Evolutionary conservation across 441 rosid genomes (phyloP), one percentile per base, ranked within the genome.

Genomic region (Gossypium laxum): DNA sequence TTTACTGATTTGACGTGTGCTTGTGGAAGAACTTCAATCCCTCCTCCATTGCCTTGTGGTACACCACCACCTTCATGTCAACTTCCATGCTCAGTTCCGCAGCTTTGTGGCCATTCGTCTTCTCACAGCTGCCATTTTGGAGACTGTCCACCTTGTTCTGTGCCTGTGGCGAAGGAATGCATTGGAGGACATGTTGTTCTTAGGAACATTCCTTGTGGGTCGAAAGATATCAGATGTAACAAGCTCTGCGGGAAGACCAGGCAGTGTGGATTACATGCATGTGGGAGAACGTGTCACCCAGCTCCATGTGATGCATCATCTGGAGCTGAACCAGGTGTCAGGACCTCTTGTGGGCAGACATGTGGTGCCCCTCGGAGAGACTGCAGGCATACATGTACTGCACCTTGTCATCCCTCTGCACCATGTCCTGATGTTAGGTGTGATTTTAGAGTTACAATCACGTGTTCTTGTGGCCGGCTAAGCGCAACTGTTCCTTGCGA

Each of bases 41-140:
- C 99, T 78, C 99, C 99, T 69, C 99, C 99, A 64, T 77, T 88
- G 81, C 96, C 98, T 8, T 92, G 99, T 72, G 99, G 98, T 38
- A 92, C 98, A 3, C 90, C 94, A 76, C 82, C 80, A 0, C 99
- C 98, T 78, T 85, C 90, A 28, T 95, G 99, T 77, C 97, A 92
- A 77, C 89, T 90, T 55, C 86, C 91, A 6, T 95, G 99, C 73
- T 82, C 87, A 1, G 81, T 89, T 77, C 86, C 92, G 28, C 97
- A 86, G 78, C 84, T 91, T 64, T 92, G 99, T 72, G 98, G 99
- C 54, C 98, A 92, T 83, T 68, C 88, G 47, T 84, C 98, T 54
- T 79, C 92, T n/a, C 99, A 95, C 70, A 87, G 91, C 78, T 95
- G 96, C 81, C 99, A 95, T 81, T 88, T 92, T 78, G 97, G 98